Evolutionary conservation across 257 asterid species (phyloP).

Genomic region (Solanum sitiens): DNA sequence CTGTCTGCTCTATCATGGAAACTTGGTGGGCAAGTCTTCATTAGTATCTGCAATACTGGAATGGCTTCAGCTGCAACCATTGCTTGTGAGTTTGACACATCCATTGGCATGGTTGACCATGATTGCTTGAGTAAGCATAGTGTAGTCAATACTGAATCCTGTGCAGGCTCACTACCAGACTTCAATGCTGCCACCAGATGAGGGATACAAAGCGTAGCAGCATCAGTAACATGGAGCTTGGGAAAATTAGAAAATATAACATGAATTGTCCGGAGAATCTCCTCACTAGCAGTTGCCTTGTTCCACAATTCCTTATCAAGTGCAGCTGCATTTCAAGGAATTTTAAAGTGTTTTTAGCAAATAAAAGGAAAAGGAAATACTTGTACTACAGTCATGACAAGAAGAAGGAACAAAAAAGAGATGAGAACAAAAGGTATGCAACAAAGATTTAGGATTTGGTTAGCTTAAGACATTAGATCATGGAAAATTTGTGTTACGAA

Average conservation of each 20-base stretch:
- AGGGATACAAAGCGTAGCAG: conserved; percentile 68
- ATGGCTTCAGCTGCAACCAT: conserved; percentile 80
- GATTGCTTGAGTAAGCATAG: conserved; percentile 71
- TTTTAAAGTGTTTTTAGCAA: not conserved
- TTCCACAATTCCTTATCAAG: conserved; percentile 67
- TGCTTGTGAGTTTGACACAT: conserved; percentile 67
- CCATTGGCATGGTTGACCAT: conserved; percentile 70
- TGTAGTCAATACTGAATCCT: conserved; percentile 51
- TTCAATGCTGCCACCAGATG: conserved; percentile 61
- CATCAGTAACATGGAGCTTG: conserved; percentile 67
- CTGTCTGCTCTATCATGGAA: conserved; percentile 63
- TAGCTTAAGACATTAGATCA: not conserved
- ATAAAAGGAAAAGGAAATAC: not conserved
- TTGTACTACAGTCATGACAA: not conserved
- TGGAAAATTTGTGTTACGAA: not conserved
- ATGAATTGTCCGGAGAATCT: conserved; percentile 57
- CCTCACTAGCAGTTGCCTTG: conserved; percentile 50
- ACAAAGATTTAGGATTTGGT: not conserved
- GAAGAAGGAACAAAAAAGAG: not conserved
- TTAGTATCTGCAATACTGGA: conserved; percentile 59
- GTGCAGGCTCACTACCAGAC: conserved; percentile 60
- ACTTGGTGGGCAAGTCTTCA: conserved; percentile 60
- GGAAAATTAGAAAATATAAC: conserved; percentile 66
- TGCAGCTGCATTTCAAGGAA: conserved; percentile 51
- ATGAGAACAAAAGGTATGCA: not conserved